phyloP scores from a whole-genome alignment of 1,284 basidiomycete genomes.

The Fomes fomentarius region DNA sequence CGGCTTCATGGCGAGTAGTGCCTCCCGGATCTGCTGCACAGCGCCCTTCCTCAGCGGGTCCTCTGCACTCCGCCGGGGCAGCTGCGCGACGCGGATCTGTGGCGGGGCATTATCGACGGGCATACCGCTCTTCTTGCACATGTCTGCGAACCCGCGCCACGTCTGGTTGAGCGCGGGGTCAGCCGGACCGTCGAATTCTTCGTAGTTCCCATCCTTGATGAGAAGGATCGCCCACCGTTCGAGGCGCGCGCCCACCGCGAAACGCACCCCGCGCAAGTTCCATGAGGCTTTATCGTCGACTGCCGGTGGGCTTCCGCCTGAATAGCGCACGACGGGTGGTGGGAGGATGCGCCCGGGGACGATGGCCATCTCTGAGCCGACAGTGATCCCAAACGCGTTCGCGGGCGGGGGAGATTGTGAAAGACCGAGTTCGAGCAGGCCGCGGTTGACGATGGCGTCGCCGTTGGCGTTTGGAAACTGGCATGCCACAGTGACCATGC shows the following conservation, averaged over 20 bases:
- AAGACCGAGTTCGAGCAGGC: slow-evolving; percentile 67
- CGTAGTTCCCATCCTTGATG: slow-evolving; percentile 57
- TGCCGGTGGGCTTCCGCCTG: slow-evolving; percentile 39
- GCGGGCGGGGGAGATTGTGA: slow-evolving; percentile 45
- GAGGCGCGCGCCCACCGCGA: slow-evolving; percentile 55
- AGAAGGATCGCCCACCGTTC: slow-evolving; percentile 66
- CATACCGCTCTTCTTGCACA: slow-evolving; percentile 68
- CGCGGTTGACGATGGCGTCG: slow-evolving; percentile 54
- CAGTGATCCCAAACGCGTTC: slow-evolving; percentile 59
- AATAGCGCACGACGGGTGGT: slow-evolving; percentile 62
- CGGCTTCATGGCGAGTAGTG: slow-evolving; percentile 31
- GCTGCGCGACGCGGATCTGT: slow-evolving; percentile 36
- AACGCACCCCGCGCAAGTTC: slow-evolving; percentile 69
- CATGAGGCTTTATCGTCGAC: slow-evolving; percentile 69
- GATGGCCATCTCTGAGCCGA: slow-evolving; percentile 69
- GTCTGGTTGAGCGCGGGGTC: slow-evolving; percentile 54
- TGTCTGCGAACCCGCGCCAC: slow-evolving; percentile 51
- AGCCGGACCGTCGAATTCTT: slow-evolving; percentile 46
- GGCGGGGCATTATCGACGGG: slow-evolving; percentile 39
- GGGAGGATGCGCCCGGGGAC: slow-evolving; percentile 72
- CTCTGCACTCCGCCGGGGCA: slow-evolving; percentile 47
- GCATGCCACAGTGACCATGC: slow-evolving; percentile 71
- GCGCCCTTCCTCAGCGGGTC: slow-evolving; percentile 55
- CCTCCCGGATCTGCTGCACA: slow-evolving; percentile 39
- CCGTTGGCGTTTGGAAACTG: slow-evolving; percentile 72